Conservation (phyloP, 108 stramenopile genomes). For the Fistulifera pelliculosa region DNA sequence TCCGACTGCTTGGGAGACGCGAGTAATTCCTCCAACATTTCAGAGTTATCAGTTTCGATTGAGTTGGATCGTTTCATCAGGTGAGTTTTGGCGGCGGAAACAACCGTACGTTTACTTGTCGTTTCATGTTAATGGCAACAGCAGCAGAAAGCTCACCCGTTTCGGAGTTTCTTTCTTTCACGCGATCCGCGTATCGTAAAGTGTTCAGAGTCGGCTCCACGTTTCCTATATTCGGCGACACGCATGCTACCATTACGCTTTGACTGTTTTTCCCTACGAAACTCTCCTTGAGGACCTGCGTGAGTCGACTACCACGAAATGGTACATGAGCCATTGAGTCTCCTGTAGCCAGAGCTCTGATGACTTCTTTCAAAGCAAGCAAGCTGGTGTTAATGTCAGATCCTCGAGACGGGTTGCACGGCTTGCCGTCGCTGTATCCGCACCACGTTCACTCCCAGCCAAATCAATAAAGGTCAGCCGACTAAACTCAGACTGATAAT, state of each 20-base stretch:
- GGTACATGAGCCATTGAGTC: conserved; percentile 89
- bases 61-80: background rate
- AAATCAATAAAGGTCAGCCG: conserved; percentile 95
- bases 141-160: conserved; percentile 25
- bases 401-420: conserved; percentile 90
- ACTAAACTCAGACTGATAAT: conserved; percentile 15
- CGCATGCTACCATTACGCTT: conserved; percentile 97
- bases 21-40: conserved; percentile 1
- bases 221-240: conserved; percentile 88
- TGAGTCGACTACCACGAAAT: conserved; percentile 96
- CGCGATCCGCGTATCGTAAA: conserved; percentile 94
- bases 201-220: conserved; percentile 98
- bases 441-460: conserved; percentile 95
- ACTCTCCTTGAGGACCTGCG: conserved; percentile 91
- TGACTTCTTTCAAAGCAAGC: conserved; percentile 98
- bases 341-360: conserved; percentile 91
- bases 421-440: conserved; percentile 88
- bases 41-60: background rate
- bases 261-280: conserved; percentile 88
- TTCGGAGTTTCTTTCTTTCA: conserved; percentile 85
- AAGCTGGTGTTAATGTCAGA: conserved; percentile 98
- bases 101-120: background rate
- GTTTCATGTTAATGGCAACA: background rate
- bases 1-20: background rate
- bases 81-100: background rate